Conservation (phyloP, 2,329 filamentous ascomycete genomes). For the Cordyceps fumosorosea region DNA sequence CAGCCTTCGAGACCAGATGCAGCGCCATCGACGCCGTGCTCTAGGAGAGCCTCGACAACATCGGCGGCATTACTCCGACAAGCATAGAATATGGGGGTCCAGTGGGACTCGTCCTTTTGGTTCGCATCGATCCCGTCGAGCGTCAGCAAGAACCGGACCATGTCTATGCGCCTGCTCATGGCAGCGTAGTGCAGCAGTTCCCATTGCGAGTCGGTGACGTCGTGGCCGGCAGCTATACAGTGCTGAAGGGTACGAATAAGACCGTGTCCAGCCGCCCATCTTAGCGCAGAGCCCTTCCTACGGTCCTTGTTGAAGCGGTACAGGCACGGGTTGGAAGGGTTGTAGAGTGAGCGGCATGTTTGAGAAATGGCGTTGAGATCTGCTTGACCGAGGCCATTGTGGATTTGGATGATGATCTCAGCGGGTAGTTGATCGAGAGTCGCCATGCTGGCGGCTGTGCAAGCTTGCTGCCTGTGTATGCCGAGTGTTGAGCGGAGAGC, state of each 20-base stretch:
- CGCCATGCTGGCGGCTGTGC: not conserved
- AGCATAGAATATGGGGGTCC: constrained; percentile 15
- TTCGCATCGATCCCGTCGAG: constrained; percentile 5
- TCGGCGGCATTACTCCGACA: constrained; percentile 7
- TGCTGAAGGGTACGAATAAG: not conserved
- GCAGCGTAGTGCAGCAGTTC: constrained; percentile 12
- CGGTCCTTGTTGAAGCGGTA: constrained; percentile 3
- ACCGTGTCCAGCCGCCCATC: constrained; percentile 4
- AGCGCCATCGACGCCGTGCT: constrained; percentile 6
- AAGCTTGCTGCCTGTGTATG: not conserved
- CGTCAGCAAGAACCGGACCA: constrained; percentile 8
- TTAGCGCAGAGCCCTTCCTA: not conserved
- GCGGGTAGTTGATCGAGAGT: not conserved
- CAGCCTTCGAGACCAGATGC: constrained; percentile 13
- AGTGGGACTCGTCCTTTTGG: constrained; percentile 1
- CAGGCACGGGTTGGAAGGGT: not conserved
- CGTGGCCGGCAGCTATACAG: not conserved
- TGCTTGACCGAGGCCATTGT: not conserved
- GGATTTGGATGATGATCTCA: not conserved
- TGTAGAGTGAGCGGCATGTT: not conserved
- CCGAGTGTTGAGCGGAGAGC: not conserved
- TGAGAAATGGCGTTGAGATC: not conserved
- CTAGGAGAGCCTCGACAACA: constrained; percentile 11
- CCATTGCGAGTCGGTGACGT: not conserved
- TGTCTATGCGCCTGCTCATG: not conserved